Conservation (phyloP, 2,329 filamentous ascomycete species). For the Microdochium paspali region DNA sequence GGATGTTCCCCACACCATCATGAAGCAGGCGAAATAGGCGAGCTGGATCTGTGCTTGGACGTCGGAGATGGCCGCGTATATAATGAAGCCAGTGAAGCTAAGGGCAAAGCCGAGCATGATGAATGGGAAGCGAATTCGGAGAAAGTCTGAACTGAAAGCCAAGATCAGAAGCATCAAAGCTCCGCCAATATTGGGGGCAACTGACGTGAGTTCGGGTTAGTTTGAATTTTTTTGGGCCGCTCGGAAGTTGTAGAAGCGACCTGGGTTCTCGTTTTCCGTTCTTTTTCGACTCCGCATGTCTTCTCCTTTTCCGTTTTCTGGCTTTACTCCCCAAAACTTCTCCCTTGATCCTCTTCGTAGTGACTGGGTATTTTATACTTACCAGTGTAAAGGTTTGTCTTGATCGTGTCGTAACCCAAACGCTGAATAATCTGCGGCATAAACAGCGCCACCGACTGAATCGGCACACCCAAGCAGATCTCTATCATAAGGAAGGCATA, state of each 20-base stretch:
- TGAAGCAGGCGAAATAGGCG: slow-evolving; percentile 68
- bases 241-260: no score
- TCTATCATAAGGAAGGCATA: slow-evolving; percentile 43
- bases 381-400: slow-evolving; percentile 62
- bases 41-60: slow-evolving; percentile 51
- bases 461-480: slow-evolving; percentile 48
- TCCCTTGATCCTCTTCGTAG: no score
- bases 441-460: slow-evolving; percentile 45
- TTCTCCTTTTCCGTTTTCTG: no score
- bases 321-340: no score
- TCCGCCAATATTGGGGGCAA: slow-evolving; percentile 69
- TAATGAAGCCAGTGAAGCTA: slow-evolving; percentile 69
- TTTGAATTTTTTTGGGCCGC: no score
- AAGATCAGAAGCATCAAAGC: slow-evolving; percentile 64
- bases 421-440: slow-evolving; percentile 44
- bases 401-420: slow-evolving; percentile 37
- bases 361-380: no score
- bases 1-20: slow-evolving; percentile 76
- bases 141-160: slow-evolving; percentile 60
- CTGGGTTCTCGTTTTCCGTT: no score
- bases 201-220: no score
- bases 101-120: slow-evolving; percentile 65
- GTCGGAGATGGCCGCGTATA: slow-evolving; percentile 62
- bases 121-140: slow-evolving; percentile 62
- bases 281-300: no score